Percentiles rank a stretch among this genome's conserved stretches.
Conservation (phyloP, 306 rosid genomes). For the Psophocarpus tetragonolobus region DNA sequence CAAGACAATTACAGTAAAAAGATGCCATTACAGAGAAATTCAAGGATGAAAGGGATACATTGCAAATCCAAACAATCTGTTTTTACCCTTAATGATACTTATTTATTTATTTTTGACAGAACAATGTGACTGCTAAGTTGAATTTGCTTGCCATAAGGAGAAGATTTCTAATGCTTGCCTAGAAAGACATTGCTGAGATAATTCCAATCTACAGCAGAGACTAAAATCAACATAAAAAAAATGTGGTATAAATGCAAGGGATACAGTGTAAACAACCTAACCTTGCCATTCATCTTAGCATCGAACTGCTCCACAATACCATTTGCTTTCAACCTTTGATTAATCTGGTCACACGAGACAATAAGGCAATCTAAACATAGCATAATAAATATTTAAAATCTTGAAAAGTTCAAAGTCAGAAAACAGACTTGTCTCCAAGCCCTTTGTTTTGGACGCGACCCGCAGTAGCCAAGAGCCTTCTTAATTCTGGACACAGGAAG, state of each 20-base stretch:
- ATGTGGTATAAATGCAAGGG: not conserved
- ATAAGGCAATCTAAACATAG: slow-evolving; percentile 3
- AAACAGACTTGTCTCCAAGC: slow-evolving; percentile 73
- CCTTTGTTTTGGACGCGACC: slow-evolving; percentile 58
- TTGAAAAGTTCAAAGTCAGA: slow-evolving; percentile 22
- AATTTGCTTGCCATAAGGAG: not conserved
- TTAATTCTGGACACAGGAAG: slow-evolving; percentile 76
- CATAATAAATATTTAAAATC: slow-evolving; percentile 13
- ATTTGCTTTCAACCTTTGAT: slow-evolving; percentile 60
- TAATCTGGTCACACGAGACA: slow-evolving; percentile 51
- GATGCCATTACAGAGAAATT: not conserved
- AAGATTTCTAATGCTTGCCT: not conserved
- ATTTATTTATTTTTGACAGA: not conserved
- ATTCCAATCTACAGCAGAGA: not conserved
- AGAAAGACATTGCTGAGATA: not conserved
- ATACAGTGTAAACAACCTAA: slow-evolving; percentile 44
- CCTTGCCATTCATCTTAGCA: slow-evolving; percentile 89
- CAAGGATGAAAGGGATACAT: not conserved
- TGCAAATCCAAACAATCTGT: not conserved
- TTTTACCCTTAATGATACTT: not conserved
- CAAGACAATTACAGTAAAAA: not conserved
- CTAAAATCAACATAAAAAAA: not conserved
- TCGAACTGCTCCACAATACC: slow-evolving; percentile 68
- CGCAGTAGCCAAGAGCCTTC: slow-evolving; percentile 80
- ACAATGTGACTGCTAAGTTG: not conserved